These are phyloP conservation scores for Sisymbrium altissimum DNA, from an alignment of 345 rosid genomes.

Conservation along the genomic window DNA sequence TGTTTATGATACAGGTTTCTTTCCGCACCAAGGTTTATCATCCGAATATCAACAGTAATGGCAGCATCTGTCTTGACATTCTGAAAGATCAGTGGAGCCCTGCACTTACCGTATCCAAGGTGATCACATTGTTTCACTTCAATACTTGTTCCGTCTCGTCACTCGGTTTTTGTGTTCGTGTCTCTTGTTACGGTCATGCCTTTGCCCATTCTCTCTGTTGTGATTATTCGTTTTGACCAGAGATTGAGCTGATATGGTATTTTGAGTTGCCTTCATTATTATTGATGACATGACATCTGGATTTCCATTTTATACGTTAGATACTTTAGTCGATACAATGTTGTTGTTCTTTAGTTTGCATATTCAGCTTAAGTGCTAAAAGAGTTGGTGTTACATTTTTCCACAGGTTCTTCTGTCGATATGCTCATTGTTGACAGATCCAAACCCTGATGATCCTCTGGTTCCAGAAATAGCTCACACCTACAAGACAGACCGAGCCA, in stretches of 20 bases:
- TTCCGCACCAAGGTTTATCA: slow-evolving; percentile 70
- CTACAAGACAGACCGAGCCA: slow-evolving; percentile 62
- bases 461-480: slow-evolving; percentile 70
- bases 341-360: background rate
- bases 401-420: slow-evolving; percentile 66
- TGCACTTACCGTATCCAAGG: slow-evolving; percentile 70
- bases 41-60: slow-evolving; percentile 70
- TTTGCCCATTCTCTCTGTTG: background rate
- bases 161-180: background rate
- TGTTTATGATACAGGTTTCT: slow-evolving; percentile 43
- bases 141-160: background rate
- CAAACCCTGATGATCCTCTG: slow-evolving; percentile 70
- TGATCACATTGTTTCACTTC: slow-evolving; percentile 17
- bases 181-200: background rate
- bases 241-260: background rate
- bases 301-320: background rate
- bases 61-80: slow-evolving; percentile 73
- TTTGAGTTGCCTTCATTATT: background rate
- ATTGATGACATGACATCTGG: background rate
- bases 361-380: background rate
- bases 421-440: slow-evolving; percentile 66
- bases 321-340: background rate
- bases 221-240: background rate
- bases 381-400: background rate
- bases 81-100: slow-evolving; percentile 81